Evolutionary conservation across 2,329 filamentous ascomycete genomes (phyloP), one percentile per base, ranked within the genome.

Genomic region (Colletotrichum musae): DNA sequence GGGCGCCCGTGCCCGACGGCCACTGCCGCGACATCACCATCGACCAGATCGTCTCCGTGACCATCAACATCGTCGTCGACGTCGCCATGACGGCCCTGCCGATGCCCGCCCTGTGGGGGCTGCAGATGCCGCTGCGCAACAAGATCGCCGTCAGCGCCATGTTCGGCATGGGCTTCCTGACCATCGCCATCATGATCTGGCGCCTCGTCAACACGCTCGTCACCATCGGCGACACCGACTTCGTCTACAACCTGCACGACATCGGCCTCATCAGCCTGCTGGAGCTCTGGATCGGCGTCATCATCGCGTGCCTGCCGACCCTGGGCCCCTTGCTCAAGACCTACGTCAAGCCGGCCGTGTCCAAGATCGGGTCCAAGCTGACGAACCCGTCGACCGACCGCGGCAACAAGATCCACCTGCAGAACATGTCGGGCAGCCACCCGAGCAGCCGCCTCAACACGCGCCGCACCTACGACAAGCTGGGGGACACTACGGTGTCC

Each of bases 231-330:
- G 50, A 62, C 32, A 45, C 64, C 6, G 75, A 76, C 54, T 74
- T 73, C 54, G 69, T 71, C 41, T 63, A 48, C 5, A 61, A 70
- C 26, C 75, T 68, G 75, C 70, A 76, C 71, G 66, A 77, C 47
- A 80, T 83, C 41, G 79, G 78, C 13, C 64, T 81, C 12, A 75
- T 80, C 43, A 79, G 79, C 50, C 76, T 79, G 41, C 76, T 80
- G 32, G 82, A 84, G 72, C 74, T 82, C 26, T 69, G 66, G 66
- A 69, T 83, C 13, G 82, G 81, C 45, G 78, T 85, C 57, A 80
- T 83, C 70, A 78, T 78, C 5, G 81, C 81, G 1, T 82, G 81
- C 64, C 79, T 83, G 3, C 83, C 83, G 5, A 82, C 82, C 1
- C 75, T 84, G 16, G 81, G 81, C 16, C 80, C 67, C 15, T 18